Percentiles rank a stretch among this genome's conserved stretches.
These are phyloP conservation scores for Eucalyptus leucophloia DNA, from an alignment of 345 rosid species.

Conservation along the genomic window DNA sequence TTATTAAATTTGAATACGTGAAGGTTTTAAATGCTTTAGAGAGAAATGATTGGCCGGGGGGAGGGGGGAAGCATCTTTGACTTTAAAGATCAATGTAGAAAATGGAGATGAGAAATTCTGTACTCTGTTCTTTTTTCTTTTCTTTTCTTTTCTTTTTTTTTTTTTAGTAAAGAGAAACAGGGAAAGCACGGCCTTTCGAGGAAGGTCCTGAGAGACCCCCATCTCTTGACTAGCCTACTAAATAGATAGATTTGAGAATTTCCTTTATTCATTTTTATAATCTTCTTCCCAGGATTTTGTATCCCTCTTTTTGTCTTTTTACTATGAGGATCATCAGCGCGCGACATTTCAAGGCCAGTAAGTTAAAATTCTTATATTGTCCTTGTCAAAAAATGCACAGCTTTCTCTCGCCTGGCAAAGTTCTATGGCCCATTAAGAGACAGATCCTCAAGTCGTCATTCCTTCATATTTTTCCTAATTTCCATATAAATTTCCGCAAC, in stretches of 20 bases:
- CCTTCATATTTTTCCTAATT: not conserved
- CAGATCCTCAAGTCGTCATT: not conserved
- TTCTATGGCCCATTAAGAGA: not conserved
- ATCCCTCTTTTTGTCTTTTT: not conserved
- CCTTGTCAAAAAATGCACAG: not conserved
- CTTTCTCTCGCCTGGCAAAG: not conserved
- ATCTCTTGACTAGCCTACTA: not conserved
- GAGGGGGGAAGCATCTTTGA: not conserved
- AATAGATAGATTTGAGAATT: not conserved
- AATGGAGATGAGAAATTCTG: not conserved
- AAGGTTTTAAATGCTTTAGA: not conserved
- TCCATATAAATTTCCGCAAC: not conserved
- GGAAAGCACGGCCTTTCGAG: not conserved
- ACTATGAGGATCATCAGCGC: not conserved
- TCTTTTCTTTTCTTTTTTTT: accelerated
- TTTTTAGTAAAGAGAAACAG: not conserved
- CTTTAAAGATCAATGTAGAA: not conserved
- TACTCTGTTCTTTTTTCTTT: not conserved
- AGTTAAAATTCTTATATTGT: not conserved
- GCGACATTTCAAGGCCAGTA: not conserved
- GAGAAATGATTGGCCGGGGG: not conserved
- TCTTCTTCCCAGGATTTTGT: not conserved
- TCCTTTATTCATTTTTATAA: not conserved
- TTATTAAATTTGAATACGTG: not conserved
- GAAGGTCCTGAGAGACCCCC: not conserved